Percentiles rank a stretch among this genome's conserved stretches.
These are phyloP conservation scores for Amylocystis lapponica DNA, from an alignment of 768 basidiomycete species.

Conservation along the genomic window DNA sequence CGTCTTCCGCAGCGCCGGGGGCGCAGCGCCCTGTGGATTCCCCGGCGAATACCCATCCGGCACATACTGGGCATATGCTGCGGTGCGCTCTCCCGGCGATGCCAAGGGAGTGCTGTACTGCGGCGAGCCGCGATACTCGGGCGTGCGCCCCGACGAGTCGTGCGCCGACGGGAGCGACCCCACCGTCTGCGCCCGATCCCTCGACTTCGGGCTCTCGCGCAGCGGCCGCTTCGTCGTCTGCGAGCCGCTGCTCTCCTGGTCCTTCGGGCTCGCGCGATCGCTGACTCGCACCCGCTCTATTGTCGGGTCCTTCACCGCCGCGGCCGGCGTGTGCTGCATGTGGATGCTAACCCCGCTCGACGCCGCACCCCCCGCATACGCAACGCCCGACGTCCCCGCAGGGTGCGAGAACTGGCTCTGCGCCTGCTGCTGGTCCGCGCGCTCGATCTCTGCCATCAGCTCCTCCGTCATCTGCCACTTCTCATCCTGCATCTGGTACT, in stretches of 20 bases:
- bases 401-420: conserved; percentile 36
- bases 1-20: conserved; percentile 16
- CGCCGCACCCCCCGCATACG: conserved; percentile 42
- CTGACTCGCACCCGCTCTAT: conserved; percentile 49
- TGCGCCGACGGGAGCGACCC: conserved; percentile 24
- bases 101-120: conserved; percentile 43
- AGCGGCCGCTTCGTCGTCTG: conserved; percentile 16
- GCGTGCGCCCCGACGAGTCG: conserved; percentile 28
- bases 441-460: conserved; percentile 66
- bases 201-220: conserved; percentile 34
- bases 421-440: conserved; percentile 58
- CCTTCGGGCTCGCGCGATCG: conserved; percentile 54
- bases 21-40: conserved; percentile 4
- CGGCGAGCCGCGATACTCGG: conserved; percentile 38
- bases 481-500: conserved; percentile 49
- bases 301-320: conserved; percentile 34
- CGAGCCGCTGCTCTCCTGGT: conserved; percentile 31
- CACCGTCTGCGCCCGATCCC: conserved; percentile 25
- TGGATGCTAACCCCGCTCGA: conserved; percentile 31
- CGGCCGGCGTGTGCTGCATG: not conserved
- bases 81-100: conserved; percentile 41
- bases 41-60: conserved; percentile 16
- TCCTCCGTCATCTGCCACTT: conserved; percentile 67
- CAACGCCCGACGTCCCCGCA: conserved; percentile 36
- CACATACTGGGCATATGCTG: conserved; percentile 41